Evolutionary conservation across 202 grass and related monocot genomes (phyloP).

Genomic region (Setaria italica): DNA sequence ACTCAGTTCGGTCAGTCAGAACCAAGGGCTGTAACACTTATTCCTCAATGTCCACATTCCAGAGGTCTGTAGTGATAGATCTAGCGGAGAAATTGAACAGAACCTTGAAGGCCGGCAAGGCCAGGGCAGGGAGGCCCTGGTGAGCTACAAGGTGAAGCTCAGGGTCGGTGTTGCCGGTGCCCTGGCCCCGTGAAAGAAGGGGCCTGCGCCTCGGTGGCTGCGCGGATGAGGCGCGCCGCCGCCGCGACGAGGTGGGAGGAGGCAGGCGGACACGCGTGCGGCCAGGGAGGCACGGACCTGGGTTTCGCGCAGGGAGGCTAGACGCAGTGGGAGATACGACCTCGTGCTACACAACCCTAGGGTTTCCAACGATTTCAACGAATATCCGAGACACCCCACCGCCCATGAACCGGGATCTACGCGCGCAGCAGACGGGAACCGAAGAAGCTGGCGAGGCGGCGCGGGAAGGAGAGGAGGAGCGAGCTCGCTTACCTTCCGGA

Average conservation of each 20-base stretch:
- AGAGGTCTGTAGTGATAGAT: not conserved
- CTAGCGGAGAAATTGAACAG: not conserved
- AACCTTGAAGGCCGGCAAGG: not conserved
- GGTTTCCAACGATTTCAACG: not conserved
- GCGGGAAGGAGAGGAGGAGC: not conserved
- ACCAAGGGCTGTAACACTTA: not conserved
- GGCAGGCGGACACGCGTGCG: too few relatives aligned
- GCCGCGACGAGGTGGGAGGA: not conserved
- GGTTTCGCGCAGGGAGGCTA: not conserved
- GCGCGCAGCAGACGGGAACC: not conserved
- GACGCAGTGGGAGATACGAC: not conserved
- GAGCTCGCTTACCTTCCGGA: constrained; percentile 21
- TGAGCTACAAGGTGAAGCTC: too few relatives aligned
- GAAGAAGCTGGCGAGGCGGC: not conserved
- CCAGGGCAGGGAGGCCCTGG: too few relatives aligned
- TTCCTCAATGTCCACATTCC: not conserved
- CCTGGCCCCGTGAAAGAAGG: too few relatives aligned
- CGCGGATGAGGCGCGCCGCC: not conserved
- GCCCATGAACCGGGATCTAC: not conserved
- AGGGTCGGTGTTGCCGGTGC: too few relatives aligned
- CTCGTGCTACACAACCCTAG: not conserved
- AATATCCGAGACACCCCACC: not conserved
- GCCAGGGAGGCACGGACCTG: not conserved
- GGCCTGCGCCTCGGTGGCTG: too few relatives aligned
- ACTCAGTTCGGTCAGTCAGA: not conserved